phyloP scores from a whole-genome alignment of 1,284 basidiomycete genomes.

The Peniophora sp. region DNA sequence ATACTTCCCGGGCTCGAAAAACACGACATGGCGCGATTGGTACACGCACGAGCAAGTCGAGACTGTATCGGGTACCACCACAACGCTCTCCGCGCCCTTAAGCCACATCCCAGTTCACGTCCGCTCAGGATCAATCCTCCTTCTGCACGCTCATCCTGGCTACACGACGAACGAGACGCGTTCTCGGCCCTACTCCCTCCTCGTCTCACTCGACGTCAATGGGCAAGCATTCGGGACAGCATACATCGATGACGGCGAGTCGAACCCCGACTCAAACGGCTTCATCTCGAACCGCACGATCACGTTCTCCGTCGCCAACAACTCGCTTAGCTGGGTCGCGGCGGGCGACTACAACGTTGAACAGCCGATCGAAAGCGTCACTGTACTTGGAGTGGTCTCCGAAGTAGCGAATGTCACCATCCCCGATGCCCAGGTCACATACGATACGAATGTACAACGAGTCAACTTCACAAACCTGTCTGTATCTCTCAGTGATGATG shows the following conservation, averaged over 20 bases:
- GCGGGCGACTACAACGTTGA: slow-evolving; percentile 30
- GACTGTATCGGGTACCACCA: slow-evolving; percentile 27
- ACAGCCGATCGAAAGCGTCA: neutral
- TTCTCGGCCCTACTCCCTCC: slow-evolving; percentile 42
- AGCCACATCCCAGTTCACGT: slow-evolving; percentile 67
- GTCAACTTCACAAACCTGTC: neutral
- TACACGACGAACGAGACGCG: slow-evolving; percentile 56
- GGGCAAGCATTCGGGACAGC: slow-evolving; percentile 45
- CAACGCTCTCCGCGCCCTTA: slow-evolving; percentile 48
- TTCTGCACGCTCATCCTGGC: slow-evolving; percentile 45
- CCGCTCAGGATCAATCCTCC: slow-evolving; percentile 49
- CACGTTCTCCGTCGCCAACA: slow-evolving; percentile 26
- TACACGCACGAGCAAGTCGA: slow-evolving; percentile 55
- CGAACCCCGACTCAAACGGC: slow-evolving; percentile 23
- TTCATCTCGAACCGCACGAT: slow-evolving; percentile 33
- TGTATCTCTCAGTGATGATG: neutral
- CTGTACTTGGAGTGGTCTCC: neutral
- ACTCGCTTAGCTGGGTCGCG: slow-evolving; percentile 26
- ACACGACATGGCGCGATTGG: slow-evolving; percentile 67
- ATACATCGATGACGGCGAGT: slow-evolving; percentile 61
- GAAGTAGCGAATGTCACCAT: neutral
- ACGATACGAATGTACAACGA: neutral
- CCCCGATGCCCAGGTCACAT: neutral
- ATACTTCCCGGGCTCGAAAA: slow-evolving; percentile 53
- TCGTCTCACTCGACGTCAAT: slow-evolving; percentile 41